Conservation (phyloP, 192 early-diverging fungal genomes). For the Backusella tuberculispora region DNA sequence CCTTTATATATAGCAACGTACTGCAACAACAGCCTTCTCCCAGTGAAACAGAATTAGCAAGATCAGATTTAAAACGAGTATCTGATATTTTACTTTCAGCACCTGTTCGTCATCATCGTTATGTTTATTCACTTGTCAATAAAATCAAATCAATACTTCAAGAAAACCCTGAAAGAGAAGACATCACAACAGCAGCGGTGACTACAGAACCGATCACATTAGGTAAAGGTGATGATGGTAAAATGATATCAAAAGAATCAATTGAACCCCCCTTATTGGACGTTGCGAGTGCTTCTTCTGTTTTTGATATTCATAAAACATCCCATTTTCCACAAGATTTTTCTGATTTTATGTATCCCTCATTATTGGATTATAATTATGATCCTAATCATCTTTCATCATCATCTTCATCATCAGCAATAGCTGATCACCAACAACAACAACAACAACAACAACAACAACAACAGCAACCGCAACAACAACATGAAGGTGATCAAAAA, state of each 20-base stretch:
- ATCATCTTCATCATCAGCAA: background rate
- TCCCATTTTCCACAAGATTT: slow-evolving; percentile 9
- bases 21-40: background rate
- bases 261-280: background rate
- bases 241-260: background rate
- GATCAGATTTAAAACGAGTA: slow-evolving; percentile 19
- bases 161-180: background rate
- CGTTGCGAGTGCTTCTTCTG: background rate
- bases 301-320: background rate
- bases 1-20: slow-evolving; percentile 28
- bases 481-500: background rate
- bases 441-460: no score
- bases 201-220: background rate
- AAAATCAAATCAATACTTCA: slow-evolving; percentile 27
- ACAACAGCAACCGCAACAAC: no score
- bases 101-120: slow-evolving; percentile 36
- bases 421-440: no score
- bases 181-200: background rate
- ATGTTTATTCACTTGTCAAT: slow-evolving; percentile 30
- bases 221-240: background rate
- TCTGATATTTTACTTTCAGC: slow-evolving; percentile 12
- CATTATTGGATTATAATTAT: slow-evolving; percentile 1
- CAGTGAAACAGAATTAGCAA: background rate
- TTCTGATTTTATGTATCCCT: slow-evolving; percentile 40
- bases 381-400: background rate